Percentiles rank a stretch among this genome's conserved stretches.
These are phyloP conservation scores for Saccharomyces hybrid DNA, from an alignment of 1,139 yeast genomes.

Conservation along the genomic window DNA sequence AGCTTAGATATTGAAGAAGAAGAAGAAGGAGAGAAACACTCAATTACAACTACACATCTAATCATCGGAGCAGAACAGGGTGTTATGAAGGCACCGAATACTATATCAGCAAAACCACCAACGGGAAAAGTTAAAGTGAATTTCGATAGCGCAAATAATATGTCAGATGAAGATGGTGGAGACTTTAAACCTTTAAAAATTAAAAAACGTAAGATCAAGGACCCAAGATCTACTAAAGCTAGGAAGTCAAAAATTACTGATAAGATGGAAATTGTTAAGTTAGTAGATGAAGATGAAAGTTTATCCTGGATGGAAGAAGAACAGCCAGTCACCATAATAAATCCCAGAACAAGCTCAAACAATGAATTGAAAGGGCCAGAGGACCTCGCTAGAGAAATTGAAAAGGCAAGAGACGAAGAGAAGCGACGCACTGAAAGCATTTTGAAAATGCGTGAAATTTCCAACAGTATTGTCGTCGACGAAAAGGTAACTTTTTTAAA, in stretches of 20 bases:
- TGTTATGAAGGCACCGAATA: background rate
- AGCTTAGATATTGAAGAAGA: conserved; percentile 42
- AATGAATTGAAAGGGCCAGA: conserved; percentile 35
- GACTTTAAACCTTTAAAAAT: conserved; percentile 28
- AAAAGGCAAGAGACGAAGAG: conserved; percentile 34
- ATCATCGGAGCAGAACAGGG: conserved; percentile 13
- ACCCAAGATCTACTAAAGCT: conserved; percentile 8
- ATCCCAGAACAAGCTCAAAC: conserved; percentile 31
- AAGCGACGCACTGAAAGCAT: conserved; percentile 17
- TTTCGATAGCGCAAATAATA: conserved; percentile 12
- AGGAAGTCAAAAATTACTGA: conserved; percentile 12
- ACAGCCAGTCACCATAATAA: conserved; percentile 33
- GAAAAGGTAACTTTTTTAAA: conserved; percentile 54
- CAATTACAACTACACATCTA: conserved; percentile 13
- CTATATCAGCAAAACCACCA: background rate
- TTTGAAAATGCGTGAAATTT: conserved; percentile 18
- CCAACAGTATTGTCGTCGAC: conserved; percentile 40
- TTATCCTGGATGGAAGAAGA: conserved; percentile 38
- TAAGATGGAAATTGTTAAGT: conserved; percentile 27
- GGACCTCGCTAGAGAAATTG: conserved; percentile 42
- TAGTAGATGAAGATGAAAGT: conserved; percentile 35
- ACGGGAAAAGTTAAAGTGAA: conserved; percentile 15
- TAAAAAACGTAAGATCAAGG: conserved; percentile 23
- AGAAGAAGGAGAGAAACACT: conserved; percentile 18
- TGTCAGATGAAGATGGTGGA: conserved; percentile 21